A percentile compares a stretch with the other conserved stretches of the same genome.
phyloP scores from a whole-genome alignment of 352 stramenopile genomes.

The Phytophthora cactorum region DNA sequence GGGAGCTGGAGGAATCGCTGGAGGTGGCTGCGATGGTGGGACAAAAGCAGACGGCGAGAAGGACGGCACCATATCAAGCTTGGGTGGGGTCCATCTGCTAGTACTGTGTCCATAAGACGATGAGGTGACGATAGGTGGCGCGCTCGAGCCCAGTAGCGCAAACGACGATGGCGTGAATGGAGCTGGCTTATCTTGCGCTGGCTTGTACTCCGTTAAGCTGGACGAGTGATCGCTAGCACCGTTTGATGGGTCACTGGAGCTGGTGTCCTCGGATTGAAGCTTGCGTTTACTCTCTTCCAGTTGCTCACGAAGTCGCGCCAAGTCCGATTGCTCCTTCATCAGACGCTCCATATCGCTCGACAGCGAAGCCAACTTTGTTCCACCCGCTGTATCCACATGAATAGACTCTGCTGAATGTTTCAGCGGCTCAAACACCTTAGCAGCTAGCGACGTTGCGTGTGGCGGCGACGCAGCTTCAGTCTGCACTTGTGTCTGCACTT shows the following conservation, averaged over 20 bases:
- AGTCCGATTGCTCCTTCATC: constrained; percentile 76
- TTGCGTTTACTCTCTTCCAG: constrained; percentile 77
- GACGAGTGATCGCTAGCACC: constrained; percentile 1
- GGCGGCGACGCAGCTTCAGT: constrained; percentile 4
- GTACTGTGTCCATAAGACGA: constrained; percentile 20
- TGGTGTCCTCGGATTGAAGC: constrained; percentile 44
- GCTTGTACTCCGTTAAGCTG: constrained; percentile 34
- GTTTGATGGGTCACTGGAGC: constrained; percentile 15
- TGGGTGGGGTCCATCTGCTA: constrained; percentile 35
- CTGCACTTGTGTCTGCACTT: constrained; percentile 15
- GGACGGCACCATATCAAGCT: constrained; percentile 38
- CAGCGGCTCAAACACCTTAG: constrained; percentile 48
- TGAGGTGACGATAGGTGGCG: background rate
- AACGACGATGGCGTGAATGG: constrained; percentile 35
- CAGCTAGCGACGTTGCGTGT: constrained; percentile 37
- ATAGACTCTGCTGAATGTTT: constrained; percentile 20
- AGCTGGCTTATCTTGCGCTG: constrained; percentile 19
- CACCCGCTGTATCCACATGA: constrained; percentile 7
- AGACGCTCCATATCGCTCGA: constrained; percentile 63
- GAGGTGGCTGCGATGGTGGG: constrained; percentile 21
- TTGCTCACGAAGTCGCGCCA: constrained; percentile 62
- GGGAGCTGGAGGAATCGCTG: constrained; percentile 16
- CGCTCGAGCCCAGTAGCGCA: constrained; percentile 21
- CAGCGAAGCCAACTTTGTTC: constrained; percentile 17
- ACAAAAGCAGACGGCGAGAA: constrained; percentile 34